Evolutionary conservation across 768 basidiomycete genomes (phyloP).

Genomic region (Leccinellum rugosiceps): DNA sequence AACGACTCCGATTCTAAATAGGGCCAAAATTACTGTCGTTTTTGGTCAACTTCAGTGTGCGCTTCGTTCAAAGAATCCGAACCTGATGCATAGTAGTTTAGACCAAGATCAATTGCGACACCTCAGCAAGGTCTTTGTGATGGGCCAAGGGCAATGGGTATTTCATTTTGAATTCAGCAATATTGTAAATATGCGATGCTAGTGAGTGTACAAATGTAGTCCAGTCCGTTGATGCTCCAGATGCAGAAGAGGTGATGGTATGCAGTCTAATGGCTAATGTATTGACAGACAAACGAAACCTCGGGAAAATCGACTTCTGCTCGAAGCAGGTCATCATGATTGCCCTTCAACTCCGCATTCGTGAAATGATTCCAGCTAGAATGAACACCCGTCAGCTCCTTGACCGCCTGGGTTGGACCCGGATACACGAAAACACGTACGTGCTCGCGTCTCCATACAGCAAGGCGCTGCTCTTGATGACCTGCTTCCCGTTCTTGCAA

Average conservation of each 20-base stretch:
- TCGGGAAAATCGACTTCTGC: constrained; percentile 82
- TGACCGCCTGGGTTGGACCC: constrained; percentile 1
- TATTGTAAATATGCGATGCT: background rate
- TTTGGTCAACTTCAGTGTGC: no score
- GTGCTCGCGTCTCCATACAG: constrained; percentile 97
- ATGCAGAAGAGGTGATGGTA: background rate
- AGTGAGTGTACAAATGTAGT: constrained; percentile 1
- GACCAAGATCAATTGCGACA: no score
- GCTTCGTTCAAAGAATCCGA: no score
- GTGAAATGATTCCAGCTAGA: constrained; percentile 96
- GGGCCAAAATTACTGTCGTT: no score
- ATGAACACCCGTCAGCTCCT: background rate
- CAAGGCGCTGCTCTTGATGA: constrained; percentile 77
- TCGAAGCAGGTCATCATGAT: constrained; percentile 93
- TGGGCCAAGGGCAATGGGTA: no score
- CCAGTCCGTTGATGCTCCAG: constrained; percentile 12
- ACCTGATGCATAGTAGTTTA: no score
- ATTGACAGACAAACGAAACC: constrained; percentile 96
- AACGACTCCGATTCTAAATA: no score
- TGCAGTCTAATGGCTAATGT: constrained; percentile 74
- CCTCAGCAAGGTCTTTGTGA: no score
- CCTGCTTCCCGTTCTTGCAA: constrained; percentile 83
- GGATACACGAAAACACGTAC: constrained; percentile 47
- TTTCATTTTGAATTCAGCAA: background rate
- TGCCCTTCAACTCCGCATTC: constrained; percentile 80